Conservation (phyloP, 1,139 yeast species). For the Zygotorulaspora mrakii region DNA sequence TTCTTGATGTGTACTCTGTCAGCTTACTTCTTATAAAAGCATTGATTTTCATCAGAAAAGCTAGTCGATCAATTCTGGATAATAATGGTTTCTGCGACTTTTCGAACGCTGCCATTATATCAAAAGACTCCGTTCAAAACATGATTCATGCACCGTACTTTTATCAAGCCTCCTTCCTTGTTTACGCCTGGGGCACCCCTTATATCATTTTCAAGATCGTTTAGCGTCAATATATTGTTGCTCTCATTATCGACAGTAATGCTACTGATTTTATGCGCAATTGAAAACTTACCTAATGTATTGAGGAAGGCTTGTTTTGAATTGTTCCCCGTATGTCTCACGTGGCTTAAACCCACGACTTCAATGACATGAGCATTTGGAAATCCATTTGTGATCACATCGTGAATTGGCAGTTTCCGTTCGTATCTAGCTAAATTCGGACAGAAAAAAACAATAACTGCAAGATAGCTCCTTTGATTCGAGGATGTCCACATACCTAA, state of each 20-base stretch:
- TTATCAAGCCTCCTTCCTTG: constrained; percentile 3
- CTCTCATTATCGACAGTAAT: constrained; percentile 5
- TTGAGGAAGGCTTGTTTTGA: not conserved
- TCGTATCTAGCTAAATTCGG: constrained; percentile 1
- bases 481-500: constrained; percentile 7
- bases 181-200: constrained; percentile 4
- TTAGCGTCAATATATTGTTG: constrained; percentile 3
- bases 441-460: constrained; percentile 6
- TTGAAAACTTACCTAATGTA: constrained; percentile 1
- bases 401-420: not conserved
- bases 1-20: not conserved
- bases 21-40: constrained; percentile 4
- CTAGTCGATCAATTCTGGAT: constrained; percentile 5
- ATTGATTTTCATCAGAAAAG: constrained; percentile 4
- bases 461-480: constrained; percentile 5
- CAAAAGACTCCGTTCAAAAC: constrained; percentile 4
- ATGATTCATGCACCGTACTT: constrained; percentile 9
- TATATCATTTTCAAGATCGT: constrained; percentile 2
- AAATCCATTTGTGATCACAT: not conserved
- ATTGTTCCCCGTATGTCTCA: constrained; percentile 2
- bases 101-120: constrained; percentile 3
- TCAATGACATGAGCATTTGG: constrained; percentile 4
- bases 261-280: constrained; percentile 4
- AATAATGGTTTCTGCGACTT: not conserved
- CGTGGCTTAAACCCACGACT: constrained; percentile 1